These are phyloP conservation scores for Talaromyces funiculosus DNA, from an alignment of 2,329 filamentous ascomycete species.

Conservation along the genomic window DNA sequence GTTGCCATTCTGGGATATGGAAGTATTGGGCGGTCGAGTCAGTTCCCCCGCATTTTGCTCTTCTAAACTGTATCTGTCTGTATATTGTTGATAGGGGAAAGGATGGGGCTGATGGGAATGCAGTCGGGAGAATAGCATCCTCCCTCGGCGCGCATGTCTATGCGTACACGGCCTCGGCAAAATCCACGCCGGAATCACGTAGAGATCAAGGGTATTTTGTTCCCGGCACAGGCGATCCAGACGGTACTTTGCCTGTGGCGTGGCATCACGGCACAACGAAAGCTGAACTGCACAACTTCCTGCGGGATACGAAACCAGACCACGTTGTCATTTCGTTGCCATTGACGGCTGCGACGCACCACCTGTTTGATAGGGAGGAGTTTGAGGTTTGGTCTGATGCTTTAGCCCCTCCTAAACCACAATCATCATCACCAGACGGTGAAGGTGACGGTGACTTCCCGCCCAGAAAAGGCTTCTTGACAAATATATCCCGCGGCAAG, in stretches of 20 bases:
- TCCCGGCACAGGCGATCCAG: constrained; percentile 58
- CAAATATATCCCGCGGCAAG: constrained; percentile 65
- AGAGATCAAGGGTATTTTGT: constrained; percentile 62
- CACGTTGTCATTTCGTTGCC: constrained; percentile 54
- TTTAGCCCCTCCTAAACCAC: constrained; percentile 3
- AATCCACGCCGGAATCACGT: constrained; percentile 60
- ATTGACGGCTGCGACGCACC: constrained; percentile 51
- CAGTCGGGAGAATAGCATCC: constrained; percentile 52
- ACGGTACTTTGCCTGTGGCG: constrained; percentile 49
- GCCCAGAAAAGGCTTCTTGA: constrained; percentile 52
- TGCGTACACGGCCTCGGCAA: constrained; percentile 67
- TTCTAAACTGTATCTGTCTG: not conserved
- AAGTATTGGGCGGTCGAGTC: constrained; percentile 57
- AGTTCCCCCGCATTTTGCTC: constrained; percentile 15
- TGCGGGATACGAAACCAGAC: constrained; percentile 50
- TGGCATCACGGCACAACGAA: constrained; percentile 56
- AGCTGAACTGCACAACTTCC: constrained; percentile 48
- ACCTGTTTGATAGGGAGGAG: constrained; percentile 51
- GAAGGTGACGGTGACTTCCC: not conserved
- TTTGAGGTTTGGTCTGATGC: constrained; percentile 47
- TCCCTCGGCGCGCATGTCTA: constrained; percentile 67
- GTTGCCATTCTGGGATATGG: constrained; percentile 60
- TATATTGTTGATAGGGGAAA: not conserved
- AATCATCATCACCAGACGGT: not conserved
- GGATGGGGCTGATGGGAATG: constrained; percentile 11